phyloP scores from a whole-genome alignment of 1,284 basidiomycete species.

The Ustilago curta region DNA sequence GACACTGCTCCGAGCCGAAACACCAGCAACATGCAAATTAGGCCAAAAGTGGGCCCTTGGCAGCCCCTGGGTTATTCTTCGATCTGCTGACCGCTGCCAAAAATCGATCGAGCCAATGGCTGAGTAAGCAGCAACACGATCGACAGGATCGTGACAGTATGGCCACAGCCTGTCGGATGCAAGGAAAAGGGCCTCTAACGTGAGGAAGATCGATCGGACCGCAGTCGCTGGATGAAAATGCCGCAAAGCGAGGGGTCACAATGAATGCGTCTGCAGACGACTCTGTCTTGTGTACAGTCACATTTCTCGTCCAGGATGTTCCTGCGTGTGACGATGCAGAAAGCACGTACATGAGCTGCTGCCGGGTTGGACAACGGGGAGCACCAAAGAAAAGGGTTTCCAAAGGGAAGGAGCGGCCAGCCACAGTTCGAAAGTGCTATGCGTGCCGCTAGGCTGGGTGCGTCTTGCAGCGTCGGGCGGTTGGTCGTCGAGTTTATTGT shows the following conservation, averaged over 20 bases:
- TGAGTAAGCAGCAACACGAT: conserved; percentile 2
- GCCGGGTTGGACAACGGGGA: too few species aligned
- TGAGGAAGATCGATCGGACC: background rate
- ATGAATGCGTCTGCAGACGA: too few species aligned
- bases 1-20: background rate
- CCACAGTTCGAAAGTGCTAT: background rate
- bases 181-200: background rate
- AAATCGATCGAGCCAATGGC: conserved; percentile 3
- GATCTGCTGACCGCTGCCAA: background rate
- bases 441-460: background rate
- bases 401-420: background rate
- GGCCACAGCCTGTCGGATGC: conserved; percentile 2
- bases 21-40: background rate
- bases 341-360: background rate
- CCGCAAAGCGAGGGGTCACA: too few species aligned
- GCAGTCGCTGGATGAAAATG: too few species aligned
- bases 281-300: background rate
- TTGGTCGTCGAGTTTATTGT: conserved; percentile 7
- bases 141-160: background rate
- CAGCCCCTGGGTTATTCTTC: background rate
- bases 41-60: too few species aligned
- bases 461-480: background rate
- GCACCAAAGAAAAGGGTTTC: too few species aligned
- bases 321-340: conserved; percentile 7
- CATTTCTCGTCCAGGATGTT: conserved; percentile 8